phyloP scores from a whole-genome alignment of 495 filamentous ascomycete genomes.

The Aspergillus homomorphus region DNA sequence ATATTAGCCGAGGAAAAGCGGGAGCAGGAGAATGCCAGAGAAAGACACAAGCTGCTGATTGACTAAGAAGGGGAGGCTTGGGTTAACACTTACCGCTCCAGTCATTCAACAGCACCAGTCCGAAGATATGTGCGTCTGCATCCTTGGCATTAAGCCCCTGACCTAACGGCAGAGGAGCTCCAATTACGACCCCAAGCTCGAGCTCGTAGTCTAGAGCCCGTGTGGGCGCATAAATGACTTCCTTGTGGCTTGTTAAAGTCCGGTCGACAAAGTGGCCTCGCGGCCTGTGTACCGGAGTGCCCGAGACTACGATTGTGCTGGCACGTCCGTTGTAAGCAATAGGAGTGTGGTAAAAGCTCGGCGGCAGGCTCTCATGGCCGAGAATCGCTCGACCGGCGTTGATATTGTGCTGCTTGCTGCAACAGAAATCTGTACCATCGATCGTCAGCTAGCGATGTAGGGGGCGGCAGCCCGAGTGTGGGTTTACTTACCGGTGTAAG shows the following conservation, averaged over 20 bases:
- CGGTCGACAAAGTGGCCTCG: neutral
- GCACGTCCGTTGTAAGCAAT: neutral
- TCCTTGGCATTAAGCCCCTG: conserved; percentile 33
- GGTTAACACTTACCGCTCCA: conserved; percentile 81
- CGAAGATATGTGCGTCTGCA: conserved; percentile 74
- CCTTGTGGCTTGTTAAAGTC: conserved; percentile 7
- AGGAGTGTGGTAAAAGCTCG: neutral
- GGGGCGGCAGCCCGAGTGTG: too few species aligned
- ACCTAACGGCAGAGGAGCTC: conserved; percentile 27
- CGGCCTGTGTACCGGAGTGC: neutral
- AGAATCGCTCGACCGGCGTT: neutral
- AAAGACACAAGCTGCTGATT: too few species aligned
- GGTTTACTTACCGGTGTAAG: conserved; percentile 51
- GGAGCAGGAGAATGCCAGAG: conserved; percentile 28
- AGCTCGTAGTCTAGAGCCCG: conserved; percentile 75
- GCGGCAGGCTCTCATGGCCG: neutral
- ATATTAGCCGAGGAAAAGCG: conserved; percentile 1
- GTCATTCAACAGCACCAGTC: conserved; percentile 82
- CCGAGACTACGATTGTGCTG: neutral
- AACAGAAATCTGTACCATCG: neutral
- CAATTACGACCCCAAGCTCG: conserved; percentile 76
- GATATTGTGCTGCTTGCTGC: neutral
- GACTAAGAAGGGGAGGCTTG: too few species aligned
- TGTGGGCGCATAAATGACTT: conserved; percentile 50
- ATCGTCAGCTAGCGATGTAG: too few species aligned